These are phyloP conservation scores for Dioscorea zingiberensis DNA, from an alignment of 106 monocot genomes.

Conservation along the genomic window DNA sequence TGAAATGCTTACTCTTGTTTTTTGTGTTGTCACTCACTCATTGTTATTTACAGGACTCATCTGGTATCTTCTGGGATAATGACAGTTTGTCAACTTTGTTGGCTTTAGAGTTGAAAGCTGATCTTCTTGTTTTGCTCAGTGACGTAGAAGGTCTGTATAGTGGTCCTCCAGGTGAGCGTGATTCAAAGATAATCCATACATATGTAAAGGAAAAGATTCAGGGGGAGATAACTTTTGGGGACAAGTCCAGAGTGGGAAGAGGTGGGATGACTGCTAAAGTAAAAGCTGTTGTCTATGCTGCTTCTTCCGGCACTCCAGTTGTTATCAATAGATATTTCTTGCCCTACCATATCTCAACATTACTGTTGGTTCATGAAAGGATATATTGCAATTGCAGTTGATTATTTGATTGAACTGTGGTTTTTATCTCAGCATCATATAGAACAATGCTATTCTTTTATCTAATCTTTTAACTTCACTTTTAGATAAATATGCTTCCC, in stretches of 20 bases:
- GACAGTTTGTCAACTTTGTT: constrained; percentile 90
- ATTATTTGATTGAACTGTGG: no score
- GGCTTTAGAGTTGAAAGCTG: constrained; percentile 85
- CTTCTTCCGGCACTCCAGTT: constrained; percentile 75
- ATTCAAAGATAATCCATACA: constrained; percentile 84
- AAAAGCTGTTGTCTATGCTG: constrained; percentile 69
- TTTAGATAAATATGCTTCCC: no score
- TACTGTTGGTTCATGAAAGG: no score
- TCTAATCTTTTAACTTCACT: no score
- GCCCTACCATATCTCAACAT: background rate
- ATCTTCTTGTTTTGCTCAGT: constrained; percentile 91
- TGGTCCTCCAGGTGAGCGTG: constrained; percentile 81
- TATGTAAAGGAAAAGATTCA: constrained; percentile 83
- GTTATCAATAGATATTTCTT: constrained; percentile 92
- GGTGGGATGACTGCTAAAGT: constrained; percentile 97
- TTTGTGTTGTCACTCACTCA: background rate
- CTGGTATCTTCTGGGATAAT: constrained; percentile 99
- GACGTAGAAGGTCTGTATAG: constrained; percentile 97
- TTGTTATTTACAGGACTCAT: constrained; percentile 56
- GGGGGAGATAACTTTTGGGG: constrained; percentile 85
- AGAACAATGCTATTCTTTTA: no score
- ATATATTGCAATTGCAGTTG: no score
- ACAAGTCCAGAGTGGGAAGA: constrained; percentile 93
- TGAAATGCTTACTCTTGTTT: no score
- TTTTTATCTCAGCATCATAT: no score